Conservation (phyloP, 78 protist genomes). For the Dictyostelium citrinum region DNA sequence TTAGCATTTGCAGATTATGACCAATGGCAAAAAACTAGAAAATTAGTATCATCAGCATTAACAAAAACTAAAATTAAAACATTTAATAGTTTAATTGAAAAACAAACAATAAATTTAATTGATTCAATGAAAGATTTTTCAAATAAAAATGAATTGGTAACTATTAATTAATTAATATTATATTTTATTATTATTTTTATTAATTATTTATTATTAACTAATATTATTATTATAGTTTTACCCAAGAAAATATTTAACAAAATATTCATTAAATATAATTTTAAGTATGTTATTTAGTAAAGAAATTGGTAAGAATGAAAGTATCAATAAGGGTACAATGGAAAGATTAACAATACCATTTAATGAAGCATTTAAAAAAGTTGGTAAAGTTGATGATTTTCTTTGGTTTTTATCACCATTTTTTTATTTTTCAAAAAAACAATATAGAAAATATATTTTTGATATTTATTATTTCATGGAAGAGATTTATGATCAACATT, state of each 20-base stretch:
- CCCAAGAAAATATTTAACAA: constrained; percentile 8
- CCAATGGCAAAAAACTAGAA: neutral
- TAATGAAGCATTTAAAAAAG: neutral
- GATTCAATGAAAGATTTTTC: neutral
- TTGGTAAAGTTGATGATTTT: constrained; percentile 11
- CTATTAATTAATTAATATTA: neutral
- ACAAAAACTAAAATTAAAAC: constrained; percentile 35
- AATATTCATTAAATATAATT: constrained; percentile 20
- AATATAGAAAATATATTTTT: neutral
- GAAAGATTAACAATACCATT: neutral
- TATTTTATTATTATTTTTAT: too few relatives aligned
- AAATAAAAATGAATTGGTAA: neutral
- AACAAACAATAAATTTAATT: neutral
- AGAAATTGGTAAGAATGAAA: constrained; percentile 17
- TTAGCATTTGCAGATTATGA: neutral
- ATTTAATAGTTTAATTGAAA: neutral
- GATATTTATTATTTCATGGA: constrained; percentile 1
- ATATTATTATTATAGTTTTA: neutral
- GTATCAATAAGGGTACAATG: neutral
- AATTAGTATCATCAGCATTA: constrained; percentile 19
- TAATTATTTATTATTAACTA: too few relatives aligned
- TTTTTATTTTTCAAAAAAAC: neutral
- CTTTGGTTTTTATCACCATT: constrained; percentile 3
- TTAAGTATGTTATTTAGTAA: neutral
- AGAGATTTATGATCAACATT: constrained; percentile 32